These are phyloP conservation scores for Carallia brachiata DNA, from an alignment of 345 rosid genomes.

Conservation along the genomic window DNA sequence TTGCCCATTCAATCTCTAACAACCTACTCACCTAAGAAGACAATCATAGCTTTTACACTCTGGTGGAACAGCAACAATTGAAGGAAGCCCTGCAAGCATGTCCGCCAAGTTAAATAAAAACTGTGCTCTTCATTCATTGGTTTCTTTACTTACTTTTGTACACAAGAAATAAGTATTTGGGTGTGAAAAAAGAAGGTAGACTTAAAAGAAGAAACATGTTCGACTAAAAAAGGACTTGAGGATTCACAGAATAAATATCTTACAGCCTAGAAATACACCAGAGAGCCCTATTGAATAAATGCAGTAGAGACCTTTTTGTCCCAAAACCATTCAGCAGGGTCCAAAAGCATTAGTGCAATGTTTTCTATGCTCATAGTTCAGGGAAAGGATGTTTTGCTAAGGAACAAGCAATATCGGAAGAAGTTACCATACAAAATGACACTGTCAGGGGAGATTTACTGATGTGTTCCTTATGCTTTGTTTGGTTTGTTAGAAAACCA, in stretches of 20 bases:
- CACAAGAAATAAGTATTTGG: neutral
- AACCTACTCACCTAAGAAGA: constrained; percentile 58
- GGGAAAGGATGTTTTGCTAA: neutral
- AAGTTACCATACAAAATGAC: too few relatives aligned
- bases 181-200: neutral
- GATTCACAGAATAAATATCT: too few relatives aligned
- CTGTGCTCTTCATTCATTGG: neutral
- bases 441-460: too few relatives aligned
- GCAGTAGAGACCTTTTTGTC: neutral
- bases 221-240: too few relatives aligned
- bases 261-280: too few relatives aligned
- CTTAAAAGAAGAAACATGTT: neutral
- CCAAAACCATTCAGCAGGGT: neutral
- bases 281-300: too few relatives aligned
- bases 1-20: constrained; percentile 2
- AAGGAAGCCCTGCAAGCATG: constrained; percentile 69
- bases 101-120: constrained; percentile 22
- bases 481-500: too few relatives aligned
- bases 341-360: neutral
- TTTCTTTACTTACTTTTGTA: neutral
- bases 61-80: constrained; percentile 66
- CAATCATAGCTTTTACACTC: constrained; percentile 68
- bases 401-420: neutral
- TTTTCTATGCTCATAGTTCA: neutral
- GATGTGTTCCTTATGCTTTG: too few relatives aligned